Base-by-base conservation (phyloP, 2,329 filamentous ascomycete species). In the Pyricularia sp. region DNA sequence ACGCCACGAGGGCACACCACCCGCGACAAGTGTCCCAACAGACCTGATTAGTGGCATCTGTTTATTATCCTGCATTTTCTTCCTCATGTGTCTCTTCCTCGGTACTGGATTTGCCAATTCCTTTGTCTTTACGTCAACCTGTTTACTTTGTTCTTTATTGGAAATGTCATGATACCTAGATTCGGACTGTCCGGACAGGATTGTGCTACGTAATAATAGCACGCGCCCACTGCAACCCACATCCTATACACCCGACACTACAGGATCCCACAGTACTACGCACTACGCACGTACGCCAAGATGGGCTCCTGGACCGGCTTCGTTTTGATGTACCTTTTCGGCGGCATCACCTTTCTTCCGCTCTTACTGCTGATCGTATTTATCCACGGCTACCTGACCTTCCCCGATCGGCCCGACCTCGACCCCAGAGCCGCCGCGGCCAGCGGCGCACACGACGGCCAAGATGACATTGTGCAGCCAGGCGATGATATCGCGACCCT, bases 321-420 rank as follows among this genome's bases (percentile, higher is more conserved):
- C 72, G 79, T 96, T 69, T 75, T 89, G 72, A 83, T 89, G 74
- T 97, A 96, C 80, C 74, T 96, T 69, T 77, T 96, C 66, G 93
- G 93, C 76, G 93, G 93, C 71, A 75, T 97, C 72, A 96, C 93
- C 66, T 93, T 97, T 73, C 73, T 96, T 66, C 93, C 93, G 33
- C 79, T 96, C 3, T 71, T 92, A 66, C 68, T 93, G 64, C 73
- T 78, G 60, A 75, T 83, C 62, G 70, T 90, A 65, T 72, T 93
- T 64, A 73, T 85, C 40, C 85, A 92, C 74, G 85, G 85, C 69
- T 87, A 92, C 78, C 77, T 88, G 66, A 85, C 86, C 13, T 82
- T 91, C 64, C 89, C 89, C 60, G 70, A 78, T 69, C 78, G 78
- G 70, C 71, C 79, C 66, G 78, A 80, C 70, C 70, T 74, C 67